Percentiles rank a stretch among this genome's conserved stretches.
Evolutionary conservation across 2,329 filamentous ascomycete species (phyloP).

Genomic region (Alternaria panax): DNA sequence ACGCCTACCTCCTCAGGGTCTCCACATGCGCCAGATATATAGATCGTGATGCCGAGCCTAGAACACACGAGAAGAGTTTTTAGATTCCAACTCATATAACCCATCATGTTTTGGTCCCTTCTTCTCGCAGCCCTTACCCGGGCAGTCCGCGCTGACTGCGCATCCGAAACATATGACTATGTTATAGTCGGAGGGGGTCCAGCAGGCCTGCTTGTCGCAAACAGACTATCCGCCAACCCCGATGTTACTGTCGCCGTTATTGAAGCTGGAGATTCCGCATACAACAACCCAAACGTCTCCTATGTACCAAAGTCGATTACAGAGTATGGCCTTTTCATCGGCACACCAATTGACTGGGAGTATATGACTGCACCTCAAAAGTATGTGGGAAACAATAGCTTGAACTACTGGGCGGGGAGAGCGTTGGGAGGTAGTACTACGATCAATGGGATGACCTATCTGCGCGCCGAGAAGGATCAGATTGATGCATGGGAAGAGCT

Average conservation of each 20-base stretch:
- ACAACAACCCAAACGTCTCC: slow-evolving; percentile 43
- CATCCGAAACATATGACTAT: slow-evolving; percentile 37
- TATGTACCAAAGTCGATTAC: slow-evolving; percentile 23
- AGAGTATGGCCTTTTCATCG: slow-evolving; percentile 34
- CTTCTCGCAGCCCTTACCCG: background rate
- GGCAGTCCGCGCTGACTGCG: slow-evolving; percentile 11
- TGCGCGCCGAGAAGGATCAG: slow-evolving; percentile 43
- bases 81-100: background rate
- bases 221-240: slow-evolving; percentile 35
- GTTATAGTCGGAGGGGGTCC: slow-evolving; percentile 46
- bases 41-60: background rate
- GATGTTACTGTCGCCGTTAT: slow-evolving; percentile 38
- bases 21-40: background rate
- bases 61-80: background rate
- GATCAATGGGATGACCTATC: slow-evolving; percentile 54
- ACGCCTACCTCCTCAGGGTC: background rate
- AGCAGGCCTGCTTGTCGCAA: slow-evolving; percentile 44
- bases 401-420: slow-evolving; percentile 52
- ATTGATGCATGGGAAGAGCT: slow-evolving; percentile 46
- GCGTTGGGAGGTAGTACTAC: slow-evolving; percentile 53
- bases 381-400: slow-evolving; percentile 38
- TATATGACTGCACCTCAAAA: slow-evolving; percentile 51
- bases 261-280: slow-evolving; percentile 45
- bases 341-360: slow-evolving; percentile 51
- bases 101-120: slow-evolving; percentile 5